Base-by-base conservation (phyloP, 768 basidiomycete genomes). In the Boletellus emodensis region DNA sequence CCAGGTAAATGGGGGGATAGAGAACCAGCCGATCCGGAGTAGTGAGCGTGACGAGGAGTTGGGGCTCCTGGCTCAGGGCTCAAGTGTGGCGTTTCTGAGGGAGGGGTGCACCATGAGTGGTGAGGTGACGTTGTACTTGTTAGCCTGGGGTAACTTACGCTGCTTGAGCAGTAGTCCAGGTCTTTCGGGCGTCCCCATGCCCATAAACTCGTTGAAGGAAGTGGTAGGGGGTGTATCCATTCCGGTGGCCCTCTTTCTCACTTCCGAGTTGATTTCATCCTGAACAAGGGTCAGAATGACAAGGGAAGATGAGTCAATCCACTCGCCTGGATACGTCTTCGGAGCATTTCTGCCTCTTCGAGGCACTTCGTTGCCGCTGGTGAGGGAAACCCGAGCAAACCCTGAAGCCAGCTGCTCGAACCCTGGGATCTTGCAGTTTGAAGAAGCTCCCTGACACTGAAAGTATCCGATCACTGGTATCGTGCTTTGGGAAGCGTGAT, bases 321-420 rank as follows among this genome's bases (percentile, higher is more conserved):
- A 37, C 48, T 37, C 11, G 48, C 60, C 9, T 22, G 55, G 11
- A 59, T 26, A 8, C 53, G 48, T 17, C 24, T 22, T 22, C 1
- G 48, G 24, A 61, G 48, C 13, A 1, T 48, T 28, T 50, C 17
- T 0, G 60, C 50, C 7, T 46, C 44, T 20, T 46, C 20, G 15
- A 50, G 48, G 33, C 32, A 48, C 33, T 18, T 51, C 10, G 0
- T n/a, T 14, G 39, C 35, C 46, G 28, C 40, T 13, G 53, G 42
- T 13, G 61, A 56, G 24, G 56, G n/a, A 22, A 42, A 22, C 15
- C 48, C 26, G 14, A 61, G 3, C 9, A 61, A 32, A n/a, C 6
- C 15, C 11, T 10, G 18, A 11, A 47, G 30, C 44, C 24, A 44
- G 24, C 37, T 34, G 1, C 6, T 46, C 5, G 48, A 38, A 12